Evolutionary conservation across 2,329 filamentous ascomycete species (phyloP).

Genomic region (Didymella segeticola): DNA sequence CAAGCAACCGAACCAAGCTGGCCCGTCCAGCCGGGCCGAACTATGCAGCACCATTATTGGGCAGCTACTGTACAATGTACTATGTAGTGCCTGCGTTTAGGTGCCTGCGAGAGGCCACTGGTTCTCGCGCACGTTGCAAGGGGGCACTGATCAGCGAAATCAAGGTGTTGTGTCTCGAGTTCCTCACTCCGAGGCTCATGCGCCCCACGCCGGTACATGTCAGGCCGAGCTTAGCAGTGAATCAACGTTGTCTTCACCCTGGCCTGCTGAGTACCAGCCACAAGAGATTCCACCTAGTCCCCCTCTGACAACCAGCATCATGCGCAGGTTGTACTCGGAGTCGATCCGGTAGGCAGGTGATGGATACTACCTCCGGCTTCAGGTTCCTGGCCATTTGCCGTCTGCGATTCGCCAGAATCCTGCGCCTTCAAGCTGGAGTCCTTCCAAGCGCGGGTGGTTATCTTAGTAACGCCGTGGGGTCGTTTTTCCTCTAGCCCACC

Average conservation of each 20-base stretch:
- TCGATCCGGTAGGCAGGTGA: not conserved
- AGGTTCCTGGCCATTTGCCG: not conserved
- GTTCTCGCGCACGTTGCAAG: not conserved
- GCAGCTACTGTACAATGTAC: not conserved
- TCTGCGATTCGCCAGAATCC: slow-evolving; percentile 1
- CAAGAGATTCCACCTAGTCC: not conserved
- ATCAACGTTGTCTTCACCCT: not conserved
- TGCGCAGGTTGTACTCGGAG: not conserved
- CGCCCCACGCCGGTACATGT: slow-evolving; percentile 14
- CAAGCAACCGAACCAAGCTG: not conserved
- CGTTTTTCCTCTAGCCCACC: slow-evolving; percentile 10
- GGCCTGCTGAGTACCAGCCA: not conserved
- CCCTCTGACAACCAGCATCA: not conserved
- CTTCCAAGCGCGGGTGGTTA: slow-evolving; percentile 6
- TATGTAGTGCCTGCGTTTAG: not conserved
- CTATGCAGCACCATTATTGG: slow-evolving; percentile 1
- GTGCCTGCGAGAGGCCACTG: not conserved
- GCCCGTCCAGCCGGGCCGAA: slow-evolving; percentile 11
- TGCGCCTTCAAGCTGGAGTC: not conserved
- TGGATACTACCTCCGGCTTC: not conserved
- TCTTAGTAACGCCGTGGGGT: slow-evolving; percentile 29
- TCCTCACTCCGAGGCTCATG: slow-evolving; percentile 1
- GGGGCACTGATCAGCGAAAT: not conserved
- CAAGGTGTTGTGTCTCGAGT: slow-evolving; percentile 1
- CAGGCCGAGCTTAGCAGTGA: slow-evolving; percentile 10